Evolutionary conservation across 345 rosid genomes (phyloP), one percentile per base, ranked within the genome.

Genomic region (Corchorus olitorius): DNA sequence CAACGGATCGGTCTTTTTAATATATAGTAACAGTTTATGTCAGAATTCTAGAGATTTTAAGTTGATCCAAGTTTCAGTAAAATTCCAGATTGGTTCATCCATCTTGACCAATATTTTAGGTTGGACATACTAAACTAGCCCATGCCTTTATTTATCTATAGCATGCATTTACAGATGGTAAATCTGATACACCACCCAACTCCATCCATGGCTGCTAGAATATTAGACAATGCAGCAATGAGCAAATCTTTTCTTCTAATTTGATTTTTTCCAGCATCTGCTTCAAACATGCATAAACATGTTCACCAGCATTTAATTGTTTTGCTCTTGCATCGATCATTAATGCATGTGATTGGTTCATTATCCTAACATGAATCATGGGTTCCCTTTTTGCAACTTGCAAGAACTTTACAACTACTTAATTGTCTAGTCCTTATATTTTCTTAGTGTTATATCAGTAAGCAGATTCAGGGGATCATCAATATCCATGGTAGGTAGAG

Each of bases 341-440:
- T 65, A n/a, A n/a, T n/a, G 70, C 70, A 65, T 52, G 73, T 53
- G 61, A 14, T 16, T 52, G 59, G 46, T 52, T 70, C 34, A 34
- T 50, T 35, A 52, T 52, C 17, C 8, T 34, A 10, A 50, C 60
- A 69, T 33, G 73, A 69, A 69, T 69, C 59, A 69, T 69, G 45
- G 45, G n/a, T 7, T 27, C 27, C 27, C 11, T 69, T 33, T 69
- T 33, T 33, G 45, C 58, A 69, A 69, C 43, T 69, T 69, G 73
- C 16, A 49, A 16, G 22, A 27, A 34, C 60, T 52, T 69, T 52
- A 50, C 73, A 34, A 50, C 72, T 48, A 13, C 37, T 67, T 27
- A 27, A 1, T 27, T 66, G 37, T 66, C 50, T 20, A 5, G 34
- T 67, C n/a, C 52, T 67, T 13, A 27, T 1, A 27, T 8, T 33